Evolutionary conservation across 1,139 yeast genomes (phyloP).

Genomic region (Yamadazyma conglobata): DNA sequence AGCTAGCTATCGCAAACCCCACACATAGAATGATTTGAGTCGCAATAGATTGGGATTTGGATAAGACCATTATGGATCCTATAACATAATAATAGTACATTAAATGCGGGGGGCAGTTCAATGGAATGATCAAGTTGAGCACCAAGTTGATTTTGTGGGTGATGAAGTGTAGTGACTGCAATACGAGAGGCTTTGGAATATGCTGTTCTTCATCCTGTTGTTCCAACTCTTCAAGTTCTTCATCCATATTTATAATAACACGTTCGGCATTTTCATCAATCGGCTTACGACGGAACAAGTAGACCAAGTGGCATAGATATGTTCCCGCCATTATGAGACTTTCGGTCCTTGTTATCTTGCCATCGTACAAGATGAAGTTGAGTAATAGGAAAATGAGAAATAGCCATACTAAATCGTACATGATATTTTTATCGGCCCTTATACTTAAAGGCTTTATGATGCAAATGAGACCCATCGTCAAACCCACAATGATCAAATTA

Average conservation of each 20-base stretch:
- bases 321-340: conserved; percentile 38
- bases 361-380: conserved; percentile 47
- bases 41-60: conserved; percentile 1
- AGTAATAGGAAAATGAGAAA: conserved; percentile 35
- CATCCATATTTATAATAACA: conserved; percentile 10
- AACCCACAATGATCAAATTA: conserved; percentile 32
- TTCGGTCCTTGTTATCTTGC: conserved; percentile 44
- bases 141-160: conserved; percentile 5
- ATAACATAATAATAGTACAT: conserved; percentile 7
- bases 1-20: not conserved
- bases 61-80: not conserved
- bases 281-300: conserved; percentile 11
- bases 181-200: conserved; percentile 3
- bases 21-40: not conserved
- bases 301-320: conserved; percentile 32
- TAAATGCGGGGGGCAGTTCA: conserved; percentile 4
- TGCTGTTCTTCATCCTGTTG: conserved; percentile 2
- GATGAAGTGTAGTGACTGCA: conserved; percentile 3
- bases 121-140: conserved; percentile 6
- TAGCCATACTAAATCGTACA: conserved; percentile 34
- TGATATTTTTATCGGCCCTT: conserved; percentile 18
- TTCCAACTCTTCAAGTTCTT: conserved; percentile 9
- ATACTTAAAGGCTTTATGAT: conserved; percentile 25
- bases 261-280: conserved; percentile 3
- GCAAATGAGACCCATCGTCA: conserved; percentile 36